Evolutionary conservation across 805 yeast genomes (phyloP), one percentile per base, ranked within the genome.

Genomic region (Hanseniaspora occidentalis): DNA sequence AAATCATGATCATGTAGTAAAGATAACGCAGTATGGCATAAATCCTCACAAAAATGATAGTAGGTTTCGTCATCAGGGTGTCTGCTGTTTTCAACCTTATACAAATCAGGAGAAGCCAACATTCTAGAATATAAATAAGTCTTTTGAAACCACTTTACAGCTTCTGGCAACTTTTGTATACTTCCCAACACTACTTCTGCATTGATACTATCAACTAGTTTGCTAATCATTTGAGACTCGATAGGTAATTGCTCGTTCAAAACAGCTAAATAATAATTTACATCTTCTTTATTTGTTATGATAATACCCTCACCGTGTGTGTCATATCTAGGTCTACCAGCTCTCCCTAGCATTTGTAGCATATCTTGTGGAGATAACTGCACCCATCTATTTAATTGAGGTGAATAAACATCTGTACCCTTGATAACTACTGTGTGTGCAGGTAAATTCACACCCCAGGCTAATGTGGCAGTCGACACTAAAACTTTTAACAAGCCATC

Each of bases 361-460:
- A 89, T 80, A 61, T 92, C 97, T 52, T 89, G 98, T 0, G 96
- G 94, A 0, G 95, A 79, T n/a, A 89, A 63, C 52, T 84, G 92
- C 2, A 76, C 76, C 96, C 97, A 89, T 6, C 73, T 62, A 41
- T 96, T 95, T 46, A 73, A 74, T 47, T 82, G 92, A 0, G 99
- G 96, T 4, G 92, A 81, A 52, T 94, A 92, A 0, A 86, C 78
- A 52, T 84, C 94, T 0, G 98, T 89, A 0, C 97, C 97, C 52
- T 84, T 84, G 46, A 86, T 83, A 21, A 86, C 78, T 23, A 86
- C 96, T 0, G 96, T 84, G 53, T 88, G 96, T 0, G 96, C 96
- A 2, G 96, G 96, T 42, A 86, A 67, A 55, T 86, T 86, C 24
- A 86, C 96, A 70, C 96, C 96, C 96, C 96, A 86, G 0, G 96